These are phyloP conservation scores for Coemansia sp. DNA, from an alignment of 192 early-diverging fungal species.

Conservation along the genomic window DNA sequence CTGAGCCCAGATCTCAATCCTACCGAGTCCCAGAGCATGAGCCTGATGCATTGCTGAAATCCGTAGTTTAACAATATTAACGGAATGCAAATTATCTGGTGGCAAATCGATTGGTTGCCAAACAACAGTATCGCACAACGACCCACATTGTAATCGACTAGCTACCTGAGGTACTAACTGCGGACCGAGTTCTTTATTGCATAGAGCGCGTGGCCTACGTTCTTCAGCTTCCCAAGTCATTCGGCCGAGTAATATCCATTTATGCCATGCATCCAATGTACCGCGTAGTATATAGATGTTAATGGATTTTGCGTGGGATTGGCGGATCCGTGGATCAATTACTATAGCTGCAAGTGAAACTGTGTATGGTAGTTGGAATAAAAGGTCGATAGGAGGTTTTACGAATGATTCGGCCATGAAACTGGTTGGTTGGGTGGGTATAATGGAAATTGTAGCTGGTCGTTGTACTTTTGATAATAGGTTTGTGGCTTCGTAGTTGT, in stretches of 20 bases:
- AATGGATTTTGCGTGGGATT: not conserved
- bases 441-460: not conserved
- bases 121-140: not conserved
- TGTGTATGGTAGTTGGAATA: constrained; percentile 12
- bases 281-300: constrained; percentile 4
- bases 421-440: not conserved
- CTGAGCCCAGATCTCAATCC: constrained; percentile 32
- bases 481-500: constrained; percentile 18
- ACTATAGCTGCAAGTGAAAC: constrained; percentile 22
- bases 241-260: constrained; percentile 16
- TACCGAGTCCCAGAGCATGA: constrained; percentile 16
- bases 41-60: constrained; percentile 28
- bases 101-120: constrained; percentile 15
- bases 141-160: not conserved
- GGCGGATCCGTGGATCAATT: constrained; percentile 26
- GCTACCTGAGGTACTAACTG: constrained; percentile 1
- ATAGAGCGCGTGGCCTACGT: not conserved
- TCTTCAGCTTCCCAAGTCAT: not conserved
- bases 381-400: constrained; percentile 27
- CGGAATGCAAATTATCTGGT: constrained; percentile 10
- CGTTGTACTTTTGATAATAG: constrained; percentile 4
- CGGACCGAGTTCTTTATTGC: constrained; percentile 20
- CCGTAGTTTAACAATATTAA: constrained; percentile 14
- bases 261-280: not conserved
- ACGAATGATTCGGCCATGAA: constrained; percentile 39